Conservation (phyloP, 331 rosid species). For the Malus hybrid region DNA sequence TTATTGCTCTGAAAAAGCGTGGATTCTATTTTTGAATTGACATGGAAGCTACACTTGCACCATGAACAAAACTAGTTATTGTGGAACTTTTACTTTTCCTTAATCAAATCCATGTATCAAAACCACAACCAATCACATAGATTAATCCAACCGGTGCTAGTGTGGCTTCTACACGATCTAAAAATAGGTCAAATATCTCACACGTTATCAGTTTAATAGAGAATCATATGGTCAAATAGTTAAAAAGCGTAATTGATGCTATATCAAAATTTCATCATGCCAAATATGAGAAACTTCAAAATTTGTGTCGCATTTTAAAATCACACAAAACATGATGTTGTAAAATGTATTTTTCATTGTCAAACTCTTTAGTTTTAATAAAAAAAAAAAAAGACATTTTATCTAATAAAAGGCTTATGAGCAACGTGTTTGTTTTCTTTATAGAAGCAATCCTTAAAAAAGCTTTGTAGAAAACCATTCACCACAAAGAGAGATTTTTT, state of each 20-base stretch:
- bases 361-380: background rate
- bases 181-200: background rate
- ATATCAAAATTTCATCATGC: background rate
- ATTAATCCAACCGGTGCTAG: background rate
- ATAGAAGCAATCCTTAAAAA: background rate
- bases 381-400: background rate
- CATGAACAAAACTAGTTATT: too few species aligned
- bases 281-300: background rate
- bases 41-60: rapidly evolving
- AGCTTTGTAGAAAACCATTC: background rate
- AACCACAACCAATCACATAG: background rate
- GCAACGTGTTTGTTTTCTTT: background rate
- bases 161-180: background rate
- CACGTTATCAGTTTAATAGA: background rate
- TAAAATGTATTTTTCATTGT: background rate
- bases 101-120: background rate
- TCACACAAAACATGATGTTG: background rate
- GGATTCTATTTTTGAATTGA: too few species aligned
- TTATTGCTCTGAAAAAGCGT: rapidly evolving
- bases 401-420: background rate
- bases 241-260: too few species aligned
- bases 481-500: background rate
- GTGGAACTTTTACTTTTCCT: too few species aligned
- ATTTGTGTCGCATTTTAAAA: background rate
- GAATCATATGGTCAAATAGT: too few species aligned